Base-by-base conservation (phyloP, 768 basidiomycete species). In the Exidia glandulosa region DNA sequence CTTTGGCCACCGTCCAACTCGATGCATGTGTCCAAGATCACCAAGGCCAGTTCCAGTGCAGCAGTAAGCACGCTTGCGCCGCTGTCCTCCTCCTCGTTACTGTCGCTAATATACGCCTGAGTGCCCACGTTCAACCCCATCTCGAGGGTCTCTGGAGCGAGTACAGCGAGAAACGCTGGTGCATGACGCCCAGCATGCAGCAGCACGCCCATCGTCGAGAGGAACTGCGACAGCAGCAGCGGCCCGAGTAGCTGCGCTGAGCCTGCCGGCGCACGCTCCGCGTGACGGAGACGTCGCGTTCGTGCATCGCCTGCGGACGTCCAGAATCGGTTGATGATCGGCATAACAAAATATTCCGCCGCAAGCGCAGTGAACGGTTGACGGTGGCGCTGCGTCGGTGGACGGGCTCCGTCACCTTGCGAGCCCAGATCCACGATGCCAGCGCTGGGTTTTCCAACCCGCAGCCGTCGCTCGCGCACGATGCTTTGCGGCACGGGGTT, bases 241-340 rank as follows among this genome's bases (percentile, higher is more conserved):
- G 94, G 81, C 61, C 84, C 88, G 27, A 97, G 78, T 59, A 97
- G 79, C 10, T 90, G 91, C 0, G 88, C 83, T 1, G 87, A 82
- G 16, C 79, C 78, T 66, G 90, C 91, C 58, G 77, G 77, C 30
- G 79, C 73, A n/a, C 76, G 76, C 41, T 78, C 77, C 2, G 80
- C 77, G 2, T 86, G 86, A 45, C 89, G 80, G 57, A 82, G 80
- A 66, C 92, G 88, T 36, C 90, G 79, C 2, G 81, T 77, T 65
- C 88, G 84, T 66, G 90, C 86, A 65, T 95, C 92, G 6, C 89
- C 83, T 50, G 96, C 81, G 73, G 94, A 91, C n/a, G 79, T 68
- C 94, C 94, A 99, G 73, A 98, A 96, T n/a, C 86, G 82, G 65
- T 94, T 88, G 73, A 97, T 81, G 57, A 98, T 76, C 0, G 96